Evolutionary conservation across 495 filamentous ascomycete genomes (phyloP), one percentile per base, ranked within the genome.

Genomic region (Xylaria bambusicola): DNA sequence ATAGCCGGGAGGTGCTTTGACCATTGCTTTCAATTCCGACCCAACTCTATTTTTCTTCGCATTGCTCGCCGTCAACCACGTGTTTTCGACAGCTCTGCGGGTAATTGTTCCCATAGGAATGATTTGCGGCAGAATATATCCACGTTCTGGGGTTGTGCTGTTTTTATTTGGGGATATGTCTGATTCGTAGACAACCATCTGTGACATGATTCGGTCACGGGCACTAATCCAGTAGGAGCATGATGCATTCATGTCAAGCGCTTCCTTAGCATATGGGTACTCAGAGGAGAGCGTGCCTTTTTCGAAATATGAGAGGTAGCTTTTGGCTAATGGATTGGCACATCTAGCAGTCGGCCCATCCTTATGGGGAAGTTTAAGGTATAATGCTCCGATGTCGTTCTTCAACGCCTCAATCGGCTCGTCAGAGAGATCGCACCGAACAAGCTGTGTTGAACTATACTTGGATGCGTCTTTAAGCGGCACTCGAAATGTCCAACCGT

Each of bases 91-190:
- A 0, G 94, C 92, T 61, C 94, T 86, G 36, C 94, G 83, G n/a
- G 94, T 99, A 55, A 99, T 88, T 17, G 94, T 99, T 13, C 94
- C 94, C 94, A 99, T 99, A 9, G 94, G 94, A 59, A 99, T 97
- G 52, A 99, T 75, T 66, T 99, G 94, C n/a, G 94, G 94, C n/a
- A 99, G 75, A 62, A 99, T 97, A 63, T 89, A 94, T 3, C 94
- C 94, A 12, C 51, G 56, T 10, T 44, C 55, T 9, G 56, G 3
- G 33, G 33, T 33, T 42, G 17, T 46, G 21, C 24, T 59, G 20
- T 50, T n/a, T n/a, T n/a, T n/a, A n/a, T n/a, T 49, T 31, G 61
- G 45, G 4, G 61, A 45, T 12, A 84, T 63, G 48, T 95, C 84
- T 45, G 85, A 79, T 53, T 89, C 78, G 63, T 96, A 97, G 7